phyloP scores from a whole-genome alignment of 2,329 filamentous ascomycete genomes.

The Verticillium albo-atrum region DNA sequence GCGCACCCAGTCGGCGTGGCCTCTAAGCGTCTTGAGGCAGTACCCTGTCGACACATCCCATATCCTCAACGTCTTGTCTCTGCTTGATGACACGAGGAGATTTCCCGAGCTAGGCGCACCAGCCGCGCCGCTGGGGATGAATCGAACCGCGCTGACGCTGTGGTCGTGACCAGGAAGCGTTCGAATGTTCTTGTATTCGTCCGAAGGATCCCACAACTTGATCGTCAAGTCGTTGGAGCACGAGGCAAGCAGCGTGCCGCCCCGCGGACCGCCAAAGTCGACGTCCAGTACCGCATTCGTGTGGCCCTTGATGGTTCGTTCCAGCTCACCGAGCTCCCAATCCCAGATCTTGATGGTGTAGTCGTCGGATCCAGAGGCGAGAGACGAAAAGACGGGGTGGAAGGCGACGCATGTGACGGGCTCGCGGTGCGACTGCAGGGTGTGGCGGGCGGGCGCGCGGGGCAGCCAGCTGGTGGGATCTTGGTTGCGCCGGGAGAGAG shows the following conservation, averaged over 20 bases:
- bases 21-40: slow-evolving; percentile 83
- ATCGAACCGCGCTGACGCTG: slow-evolving; percentile 82
- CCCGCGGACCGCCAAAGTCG: slow-evolving; percentile 82
- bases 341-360: slow-evolving; percentile 97
- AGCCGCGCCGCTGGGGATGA: slow-evolving; percentile 78
- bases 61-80: slow-evolving; percentile 79
- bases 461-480: slow-evolving; percentile 86
- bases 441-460: slow-evolving; percentile 74
- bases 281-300: slow-evolving; percentile 85
- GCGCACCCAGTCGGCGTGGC: slow-evolving; percentile 88
- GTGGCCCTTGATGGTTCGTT: slow-evolving; percentile 87
- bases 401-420: slow-evolving; percentile 87
- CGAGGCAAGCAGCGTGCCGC: slow-evolving; percentile 64
- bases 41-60: slow-evolving; percentile 95
- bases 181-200: slow-evolving; percentile 93
- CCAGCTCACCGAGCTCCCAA: slow-evolving; percentile 88
- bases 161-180: slow-evolving; percentile 91
- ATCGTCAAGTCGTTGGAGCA: slow-evolving; percentile 89
- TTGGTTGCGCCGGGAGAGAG: slow-evolving; percentile 73
- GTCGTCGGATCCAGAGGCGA: slow-evolving; percentile 89
- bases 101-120: slow-evolving; percentile 78
- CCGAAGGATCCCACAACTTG: slow-evolving; percentile 88
- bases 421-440: slow-evolving; percentile 74
- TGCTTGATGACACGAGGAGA: slow-evolving; percentile 77
- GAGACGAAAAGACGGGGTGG: slow-evolving; percentile 83